A percentile compares a stretch with the other conserved stretches of the same genome.
Conservation (phyloP, 177 flowering plant species). For the Vitis hybrid region DNA sequence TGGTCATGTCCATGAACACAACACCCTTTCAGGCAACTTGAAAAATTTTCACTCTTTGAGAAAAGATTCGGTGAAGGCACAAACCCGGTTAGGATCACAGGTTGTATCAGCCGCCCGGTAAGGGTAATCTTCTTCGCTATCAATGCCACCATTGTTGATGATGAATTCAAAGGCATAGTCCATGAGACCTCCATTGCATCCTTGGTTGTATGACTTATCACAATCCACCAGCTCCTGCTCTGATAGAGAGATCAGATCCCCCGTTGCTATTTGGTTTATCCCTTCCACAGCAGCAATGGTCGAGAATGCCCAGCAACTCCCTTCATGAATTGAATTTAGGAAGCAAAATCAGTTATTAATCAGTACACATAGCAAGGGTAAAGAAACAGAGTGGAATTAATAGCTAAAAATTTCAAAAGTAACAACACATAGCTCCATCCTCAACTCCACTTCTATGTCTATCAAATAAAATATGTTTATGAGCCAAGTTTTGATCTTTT, state of each 20-base stretch:
- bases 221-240: conserved; percentile 65
- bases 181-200: conserved; percentile 71
- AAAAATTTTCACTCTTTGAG: no score
- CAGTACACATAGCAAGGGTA: not conserved
- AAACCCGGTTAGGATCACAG: conserved; percentile 44
- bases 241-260: conserved; percentile 41
- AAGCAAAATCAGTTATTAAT: conserved; percentile 4
- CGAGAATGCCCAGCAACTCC: conserved; percentile 76
- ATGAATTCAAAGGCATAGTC: conserved; percentile 60
- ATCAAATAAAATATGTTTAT: no score
- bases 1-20: no score
- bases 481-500: no score
- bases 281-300: conserved; percentile 59
- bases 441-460: no score
- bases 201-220: conserved; percentile 39
- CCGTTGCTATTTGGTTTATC: conserved; percentile 53
- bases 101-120: conserved; percentile 34
- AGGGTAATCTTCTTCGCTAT: conserved; percentile 52
- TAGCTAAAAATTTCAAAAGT: no score
- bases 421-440: no score
- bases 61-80: not conserved
- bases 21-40: no score
- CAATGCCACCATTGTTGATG: conserved; percentile 53
- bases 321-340: conserved; percentile 18
- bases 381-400: no score